Base-by-base conservation (phyloP, 75 land plant species). In the Pinus albicaulis region DNA sequence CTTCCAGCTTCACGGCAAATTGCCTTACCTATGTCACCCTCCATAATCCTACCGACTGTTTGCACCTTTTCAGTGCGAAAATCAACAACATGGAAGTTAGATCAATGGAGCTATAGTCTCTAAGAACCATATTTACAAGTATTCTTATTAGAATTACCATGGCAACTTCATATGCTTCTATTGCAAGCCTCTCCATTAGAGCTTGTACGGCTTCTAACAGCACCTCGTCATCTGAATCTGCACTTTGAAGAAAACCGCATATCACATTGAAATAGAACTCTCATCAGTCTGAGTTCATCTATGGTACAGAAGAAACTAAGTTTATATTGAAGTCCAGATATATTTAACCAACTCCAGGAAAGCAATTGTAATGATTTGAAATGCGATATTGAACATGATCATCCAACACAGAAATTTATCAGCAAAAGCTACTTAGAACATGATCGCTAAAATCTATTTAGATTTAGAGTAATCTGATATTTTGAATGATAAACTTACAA, bases 21-120 rank as follows among this genome's bases (percentile, higher is more conserved):
- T 25, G 76, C 92, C 84, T 92, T 93, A 14, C 89, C 95, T 52
- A 86, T 77, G 71, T 94, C 96, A 19, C 97, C 97, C 79, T 90
- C 78, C 70, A 85, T 83, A 56, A 94, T 88, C 77, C 85, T 64
- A 61, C 85, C 88, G 73, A 63, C 78, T 57, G 86, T 82, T 75
- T 57, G 77, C 41, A 92, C 88, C 94, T 91, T 58, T 25, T 26
- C 12, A 74, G 31, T 64, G 17, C 28, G 19, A 55, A 55, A 25
- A 5, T 10, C 20, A 17, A 59, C 20, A 59, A 59, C 23, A 59
- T 59, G 22, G 74, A 55, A 55, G 5, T n/a, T 19, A 44, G 55
- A 8, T 22, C 26, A 25, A 13, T n/a, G 26, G 74, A 48, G 17
- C 7, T 5, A 23, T 2, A 48, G 7, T 15, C 5, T 55, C 56